Evolutionary conservation across 2,329 filamentous ascomycete species (phyloP).

Genomic region (Exophiala sp.): DNA sequence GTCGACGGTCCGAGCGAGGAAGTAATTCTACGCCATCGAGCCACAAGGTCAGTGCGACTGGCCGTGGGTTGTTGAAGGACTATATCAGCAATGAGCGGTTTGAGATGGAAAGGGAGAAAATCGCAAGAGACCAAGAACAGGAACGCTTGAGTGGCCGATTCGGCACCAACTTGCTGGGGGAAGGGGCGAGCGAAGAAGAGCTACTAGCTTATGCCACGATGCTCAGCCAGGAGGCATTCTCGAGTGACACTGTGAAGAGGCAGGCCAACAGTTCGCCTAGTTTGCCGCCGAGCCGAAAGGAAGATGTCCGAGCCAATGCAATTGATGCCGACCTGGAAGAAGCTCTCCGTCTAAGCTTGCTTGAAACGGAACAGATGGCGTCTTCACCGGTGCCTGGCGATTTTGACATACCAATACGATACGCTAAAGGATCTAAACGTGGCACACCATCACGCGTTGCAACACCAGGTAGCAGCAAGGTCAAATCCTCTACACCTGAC

Average conservation of each 20-base stretch:
- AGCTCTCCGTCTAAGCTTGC: slow-evolving; percentile 55
- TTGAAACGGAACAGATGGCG: slow-evolving; percentile 32
- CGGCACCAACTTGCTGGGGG: slow-evolving; percentile 69
- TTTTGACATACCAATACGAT: slow-evolving; percentile 36
- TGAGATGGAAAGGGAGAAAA: slow-evolving; percentile 72
- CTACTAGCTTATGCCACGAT: slow-evolving; percentile 61
- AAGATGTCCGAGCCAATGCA: slow-evolving; percentile 40
- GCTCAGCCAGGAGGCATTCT: slow-evolving; percentile 58
- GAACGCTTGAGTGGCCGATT: slow-evolving; percentile 74
- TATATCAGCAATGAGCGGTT: slow-evolving; percentile 84
- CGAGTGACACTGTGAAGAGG: slow-evolving; percentile 47
- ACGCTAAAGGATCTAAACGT: slow-evolving; percentile 31
- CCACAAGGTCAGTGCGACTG: slow-evolving; percentile 58
- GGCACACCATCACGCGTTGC: slow-evolving; percentile 21
- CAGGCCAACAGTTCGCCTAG: slow-evolving; percentile 38
- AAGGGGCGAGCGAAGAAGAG: slow-evolving; percentile 58
- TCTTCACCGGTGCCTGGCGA: slow-evolving; percentile 19
- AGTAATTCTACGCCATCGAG: slow-evolving; percentile 53
- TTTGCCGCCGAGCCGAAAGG: neutral
- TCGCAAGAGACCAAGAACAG: slow-evolving; percentile 63
- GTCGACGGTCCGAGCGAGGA: slow-evolving; percentile 63
- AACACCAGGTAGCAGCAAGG: slow-evolving; percentile 36
- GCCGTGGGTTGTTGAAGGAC: slow-evolving; percentile 68
- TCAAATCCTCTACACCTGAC: slow-evolving; percentile 38
- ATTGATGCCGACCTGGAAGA: slow-evolving; percentile 59